Evolutionary conservation across 2,329 filamentous ascomycete species (phyloP).

Genomic region (Trichophyton mentagrophytes): DNA sequence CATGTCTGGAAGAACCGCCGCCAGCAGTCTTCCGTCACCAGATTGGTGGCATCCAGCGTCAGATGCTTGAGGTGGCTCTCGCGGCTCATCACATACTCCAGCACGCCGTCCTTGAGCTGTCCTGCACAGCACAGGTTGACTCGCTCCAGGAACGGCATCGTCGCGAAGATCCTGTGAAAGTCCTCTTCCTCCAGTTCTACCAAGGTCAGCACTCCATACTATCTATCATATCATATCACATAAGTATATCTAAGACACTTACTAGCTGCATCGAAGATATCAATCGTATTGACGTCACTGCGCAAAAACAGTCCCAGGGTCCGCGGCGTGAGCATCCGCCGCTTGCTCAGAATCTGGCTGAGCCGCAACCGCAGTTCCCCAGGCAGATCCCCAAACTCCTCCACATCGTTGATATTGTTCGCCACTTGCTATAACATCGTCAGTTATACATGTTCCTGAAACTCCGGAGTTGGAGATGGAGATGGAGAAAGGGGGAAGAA

Average conservation of each 20-base stretch:
- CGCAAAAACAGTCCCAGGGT: conserved; percentile 36
- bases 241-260: conserved; percentile 17
- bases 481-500: no score
- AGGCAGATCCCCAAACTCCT: conserved; percentile 52
- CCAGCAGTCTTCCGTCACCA: conserved; percentile 69
- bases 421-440: conserved; percentile 40
- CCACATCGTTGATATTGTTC: conserved; percentile 49
- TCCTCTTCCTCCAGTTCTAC: conserved; percentile 59
- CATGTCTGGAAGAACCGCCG: conserved; percentile 52
- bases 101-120: conserved; percentile 74
- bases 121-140: conserved; percentile 75
- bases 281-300: conserved; percentile 43
- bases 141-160: conserved; percentile 53
- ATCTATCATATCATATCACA: not conserved
- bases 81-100: conserved; percentile 68
- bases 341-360: conserved; percentile 52
- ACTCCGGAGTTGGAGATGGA: not conserved
- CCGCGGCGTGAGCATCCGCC: conserved; percentile 42
- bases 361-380: conserved; percentile 43
- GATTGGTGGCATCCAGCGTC: conserved; percentile 71
- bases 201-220: not conserved
- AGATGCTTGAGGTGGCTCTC: conserved; percentile 57
- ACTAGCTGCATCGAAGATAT: conserved; percentile 50
- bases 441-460: not conserved
- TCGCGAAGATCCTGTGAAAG: conserved; percentile 66